phyloP scores from a whole-genome alignment of 805 yeast genomes.

The Metschnikowia lachancei region DNA sequence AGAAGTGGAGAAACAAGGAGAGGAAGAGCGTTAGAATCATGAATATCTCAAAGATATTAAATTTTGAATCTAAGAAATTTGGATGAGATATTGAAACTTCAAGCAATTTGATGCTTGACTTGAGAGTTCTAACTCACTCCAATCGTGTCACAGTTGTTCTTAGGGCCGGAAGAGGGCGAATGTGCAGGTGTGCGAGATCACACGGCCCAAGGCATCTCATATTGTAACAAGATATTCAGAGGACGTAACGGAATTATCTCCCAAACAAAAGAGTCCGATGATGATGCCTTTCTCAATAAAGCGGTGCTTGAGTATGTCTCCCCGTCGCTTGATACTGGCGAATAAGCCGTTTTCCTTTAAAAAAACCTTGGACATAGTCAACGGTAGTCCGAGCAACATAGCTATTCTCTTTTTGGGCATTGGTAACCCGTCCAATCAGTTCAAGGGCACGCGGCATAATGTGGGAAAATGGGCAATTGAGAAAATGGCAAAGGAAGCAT shows the following conservation, averaged over 20 bases:
- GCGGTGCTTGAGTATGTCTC: too few species aligned
- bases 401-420: conserved; percentile 38
- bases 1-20: not conserved
- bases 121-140: not conserved
- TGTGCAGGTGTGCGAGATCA: not conserved
- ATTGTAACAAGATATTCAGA: not conserved
- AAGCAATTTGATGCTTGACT: not conserved
- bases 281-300: too few species aligned
- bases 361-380: not conserved
- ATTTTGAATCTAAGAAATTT: not conserved
- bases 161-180: not conserved
- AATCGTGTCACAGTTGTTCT: not conserved
- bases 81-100: not conserved
- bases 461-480: conserved; percentile 64
- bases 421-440: conserved; percentile 75
- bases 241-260: not conserved
- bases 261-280: not conserved
- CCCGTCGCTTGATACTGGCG: too few species aligned
- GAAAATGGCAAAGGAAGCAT: conserved; percentile 24
- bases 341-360: too few species aligned
- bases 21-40: not conserved
- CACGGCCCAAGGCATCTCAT: not conserved
- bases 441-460: conserved; percentile 66
- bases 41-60: too few species aligned
- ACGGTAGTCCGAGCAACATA: not conserved